Base-by-base conservation (phyloP, 129 eudicot species). In the Helichrysum umbraculigerum region DNA sequence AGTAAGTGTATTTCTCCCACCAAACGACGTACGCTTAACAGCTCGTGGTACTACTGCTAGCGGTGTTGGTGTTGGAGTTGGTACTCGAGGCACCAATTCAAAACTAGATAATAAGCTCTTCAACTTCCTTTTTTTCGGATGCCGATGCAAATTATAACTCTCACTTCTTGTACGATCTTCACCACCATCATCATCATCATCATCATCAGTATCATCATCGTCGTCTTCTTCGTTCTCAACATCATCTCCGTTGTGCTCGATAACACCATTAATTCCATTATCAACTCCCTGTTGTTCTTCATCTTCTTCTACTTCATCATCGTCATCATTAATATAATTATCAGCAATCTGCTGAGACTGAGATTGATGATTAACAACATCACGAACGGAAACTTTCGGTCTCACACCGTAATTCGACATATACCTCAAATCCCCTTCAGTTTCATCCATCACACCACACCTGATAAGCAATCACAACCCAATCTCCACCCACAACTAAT, bases 51-150 rank as follows among this genome's bases (percentile, higher is more conserved):
- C 82, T 87, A 11, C 54, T 47, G 89, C 70, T 32, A 90, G 97
- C 15, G 47, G 47, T 9, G 4, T 41, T 41, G 47, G 47, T 2
- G 14, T 41, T 41, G 47, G 47, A 41, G 47, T 12, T 47, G 87
- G 80, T 16, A 86, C 81, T 35, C 90, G 81, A 70, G 92, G 97
- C 19, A 87, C 86, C 32, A 91, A 87, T 70, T 91, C 92, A 47
- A 87, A 91, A 76, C 86, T 89, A 22, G 96, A 85, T 75, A 82
- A 69, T 78, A 91, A 84, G 81, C 85, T 85, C 75, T 87, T 91
- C 19, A 89, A 75, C 66, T 89, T 91, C 71, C 90, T 75, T 79
- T 91, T 91, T 85, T 91, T 91, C 8, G 77, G 92, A 52, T 89
- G 91, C 76, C 82, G 74, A 67, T 80, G 82, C 9, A 56, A 34